Base-by-base conservation (phyloP, 208 protist species). In the Crithidia fasciculata region DNA sequence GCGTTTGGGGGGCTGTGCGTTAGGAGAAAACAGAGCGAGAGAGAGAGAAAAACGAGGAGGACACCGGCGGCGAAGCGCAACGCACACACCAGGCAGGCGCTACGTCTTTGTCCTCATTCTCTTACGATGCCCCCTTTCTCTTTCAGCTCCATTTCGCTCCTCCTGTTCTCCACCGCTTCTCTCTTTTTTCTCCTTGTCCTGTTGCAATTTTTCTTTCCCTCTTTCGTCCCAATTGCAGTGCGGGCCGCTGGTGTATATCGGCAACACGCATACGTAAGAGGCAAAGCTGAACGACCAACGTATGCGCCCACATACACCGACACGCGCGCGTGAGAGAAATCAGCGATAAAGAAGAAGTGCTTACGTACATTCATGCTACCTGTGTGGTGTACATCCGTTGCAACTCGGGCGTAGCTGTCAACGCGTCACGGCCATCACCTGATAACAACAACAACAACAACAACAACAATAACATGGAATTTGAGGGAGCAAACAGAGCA, bases 231-330 rank as follows among this genome's bases (percentile, higher is more conserved):
- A 49, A 2, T 28, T 28, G 28, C 28, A 2, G 28, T 28, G 28
- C 28, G 28, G 28, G 1, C 28, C 1, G 28, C 28, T 28, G 28
- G 28, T 28, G 28, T 28, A 28, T 28, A 28, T 49, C 2, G 9
- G 45, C 45, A 49, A 2, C 45, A 49, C 45, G 1, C 28, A 1
- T 28, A 1, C 45, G 12, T 49, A 8, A 15, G 45, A 8, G 2
- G 7, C 45, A 2, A 49, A 8, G 7, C 45, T 15, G 12, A 15
- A 49, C 7, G 12, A 67, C 36, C 43, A 19, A 56, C n/a, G 47
- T 63, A 62, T n/a, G n/a, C n/a, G n/a, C n/a, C 53, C 16, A 70
- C 37, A 70, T 3, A 52, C 10, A 47, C 2, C 13, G 7, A 67
- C 62, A 67, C 28, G 53, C 28, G 28, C 28, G 28, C 28, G 28